Evolutionary conservation across 2,329 filamentous ascomycete genomes (phyloP), one percentile per base, ranked within the genome.

Genomic region (Chrysosporium queenslandicum): DNA sequence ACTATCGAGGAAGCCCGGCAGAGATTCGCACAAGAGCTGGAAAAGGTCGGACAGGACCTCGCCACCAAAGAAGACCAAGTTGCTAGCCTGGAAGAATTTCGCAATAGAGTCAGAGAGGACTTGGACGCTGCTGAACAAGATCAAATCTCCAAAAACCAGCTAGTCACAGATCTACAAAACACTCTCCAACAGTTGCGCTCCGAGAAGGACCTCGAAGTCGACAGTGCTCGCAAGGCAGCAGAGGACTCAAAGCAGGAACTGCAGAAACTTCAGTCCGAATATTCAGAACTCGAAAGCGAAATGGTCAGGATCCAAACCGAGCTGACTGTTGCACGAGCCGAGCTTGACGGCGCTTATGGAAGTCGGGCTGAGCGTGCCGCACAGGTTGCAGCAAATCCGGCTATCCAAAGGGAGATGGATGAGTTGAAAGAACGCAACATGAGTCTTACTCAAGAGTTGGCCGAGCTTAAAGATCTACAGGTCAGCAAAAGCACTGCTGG

Each of bases 331-430:
- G 88, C 86, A 23, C 81, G 82, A 63, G 87, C 90, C 50, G 91
- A 97, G 67, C 86, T 97, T 23, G 92, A 95, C 61, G 88, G 88
- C 56, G 94, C 94, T 64, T 96, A 97, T 64, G 92, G 92, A 37
- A 79, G 77, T n/a, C 75, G 83, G 48, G 78, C 81, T 8, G 75
- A 86, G 64, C 79, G 83, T 29, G 81, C 82, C 11, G 82, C 81
- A n/a, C 81, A 84, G 63, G 77, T 77, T 9, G 78, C 79, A 8
- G 71, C 74, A 43, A 79, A 80, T 46, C 77, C 76, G 2, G 73
- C 72, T 20, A 73, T 82, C 40, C 78, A 80, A 60, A 77, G 74
- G 51, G 79, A 84, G 61, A 72, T 83, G 21, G 78, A 82, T 54
- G 73, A 73, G 7, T 69, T 82, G 36, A 73, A 68, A 23, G 70